These are phyloP conservation scores for Calonectria hongkongensis DNA, from an alignment of 2,329 filamentous ascomycete species.

Conservation along the genomic window DNA sequence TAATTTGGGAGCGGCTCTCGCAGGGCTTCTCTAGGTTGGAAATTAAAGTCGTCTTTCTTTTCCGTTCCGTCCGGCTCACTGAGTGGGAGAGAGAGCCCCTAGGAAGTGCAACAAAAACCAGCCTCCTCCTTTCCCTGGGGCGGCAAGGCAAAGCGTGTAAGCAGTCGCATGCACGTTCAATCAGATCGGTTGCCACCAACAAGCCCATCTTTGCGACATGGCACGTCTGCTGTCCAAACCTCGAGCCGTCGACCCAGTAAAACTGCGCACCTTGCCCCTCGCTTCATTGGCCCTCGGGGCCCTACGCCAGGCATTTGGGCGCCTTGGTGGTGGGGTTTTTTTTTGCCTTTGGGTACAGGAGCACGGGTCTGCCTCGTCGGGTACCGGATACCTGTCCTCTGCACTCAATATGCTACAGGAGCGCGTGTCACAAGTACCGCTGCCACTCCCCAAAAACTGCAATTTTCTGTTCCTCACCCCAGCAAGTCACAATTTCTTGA, in stretches of 20 bases:
- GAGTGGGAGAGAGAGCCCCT: neutral
- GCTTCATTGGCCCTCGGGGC: slow-evolving; percentile 49
- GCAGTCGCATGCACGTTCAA: slow-evolving; percentile 13
- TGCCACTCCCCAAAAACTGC: slow-evolving; percentile 32
- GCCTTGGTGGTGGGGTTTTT: slow-evolving; percentile 42
- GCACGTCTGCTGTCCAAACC: slow-evolving; percentile 35
- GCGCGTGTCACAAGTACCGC: slow-evolving; percentile 38
- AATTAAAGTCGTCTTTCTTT: neutral
- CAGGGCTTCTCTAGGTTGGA: neutral
- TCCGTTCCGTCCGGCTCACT: neutral
- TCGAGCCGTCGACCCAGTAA: slow-evolving; percentile 40
- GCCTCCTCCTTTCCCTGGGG: slow-evolving; percentile 23
- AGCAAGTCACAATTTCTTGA: slow-evolving; percentile 49
- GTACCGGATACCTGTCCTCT: slow-evolving; percentile 45
- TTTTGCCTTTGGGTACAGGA: slow-evolving; percentile 38
- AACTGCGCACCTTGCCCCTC: slow-evolving; percentile 48
- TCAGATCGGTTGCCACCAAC: slow-evolving; percentile 28
- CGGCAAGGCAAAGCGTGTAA: slow-evolving; percentile 14
- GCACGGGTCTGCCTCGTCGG: slow-evolving; percentile 32
- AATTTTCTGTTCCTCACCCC: slow-evolving; percentile 46
- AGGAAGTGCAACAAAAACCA: neutral
- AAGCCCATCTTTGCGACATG: too few relatives aligned
- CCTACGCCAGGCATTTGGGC: slow-evolving; percentile 41
- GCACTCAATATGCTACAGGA: slow-evolving; percentile 23
- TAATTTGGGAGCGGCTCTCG: neutral